Evolutionary conservation across 2,329 filamentous ascomycete genomes (phyloP).

Genomic region (Chaetomiaceae sp.): DNA sequence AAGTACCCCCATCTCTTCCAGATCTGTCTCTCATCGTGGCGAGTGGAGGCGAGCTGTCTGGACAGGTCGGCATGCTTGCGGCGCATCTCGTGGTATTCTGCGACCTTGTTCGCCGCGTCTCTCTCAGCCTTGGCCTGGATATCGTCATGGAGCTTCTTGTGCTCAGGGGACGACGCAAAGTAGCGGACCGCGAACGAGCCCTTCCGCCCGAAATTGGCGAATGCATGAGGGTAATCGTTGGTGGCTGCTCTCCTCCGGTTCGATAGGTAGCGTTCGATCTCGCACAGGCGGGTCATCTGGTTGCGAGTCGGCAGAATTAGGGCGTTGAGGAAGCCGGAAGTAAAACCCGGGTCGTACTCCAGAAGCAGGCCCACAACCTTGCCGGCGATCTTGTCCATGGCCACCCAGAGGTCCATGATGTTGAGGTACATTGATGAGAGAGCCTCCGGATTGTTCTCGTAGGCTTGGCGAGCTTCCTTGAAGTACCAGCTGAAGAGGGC

Average conservation of each 20-base stretch:
- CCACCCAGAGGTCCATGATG: slow-evolving; percentile 22
- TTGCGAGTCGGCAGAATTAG: slow-evolving; percentile 13
- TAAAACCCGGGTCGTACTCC: slow-evolving; percentile 20
- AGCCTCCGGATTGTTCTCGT: slow-evolving; percentile 14
- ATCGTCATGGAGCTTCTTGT: slow-evolving; percentile 2
- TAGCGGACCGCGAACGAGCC: slow-evolving; percentile 21
- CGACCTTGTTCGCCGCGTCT: background rate
- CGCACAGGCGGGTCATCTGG: slow-evolving; percentile 13
- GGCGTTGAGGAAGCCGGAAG: background rate
- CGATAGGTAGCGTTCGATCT: slow-evolving; percentile 16
- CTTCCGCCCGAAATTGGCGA: slow-evolving; percentile 2
- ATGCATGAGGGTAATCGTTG: slow-evolving; percentile 5
- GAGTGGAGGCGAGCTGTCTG: too few relatives aligned
- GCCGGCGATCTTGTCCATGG: slow-evolving; percentile 20
- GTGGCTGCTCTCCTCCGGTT: background rate
- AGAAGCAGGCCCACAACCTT: slow-evolving; percentile 13
- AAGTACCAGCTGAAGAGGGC: slow-evolving; percentile 10
- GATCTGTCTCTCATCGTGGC: background rate
- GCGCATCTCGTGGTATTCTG: background rate
- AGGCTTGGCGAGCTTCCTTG: background rate
- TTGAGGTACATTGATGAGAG: slow-evolving; percentile 20
- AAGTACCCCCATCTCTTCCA: background rate
- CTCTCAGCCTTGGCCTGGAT: background rate
- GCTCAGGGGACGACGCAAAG: slow-evolving; percentile 9
- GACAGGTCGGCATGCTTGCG: background rate